Base-by-base conservation (phyloP, 1,284 basidiomycete species). In the Entoloma clypeatum region DNA sequence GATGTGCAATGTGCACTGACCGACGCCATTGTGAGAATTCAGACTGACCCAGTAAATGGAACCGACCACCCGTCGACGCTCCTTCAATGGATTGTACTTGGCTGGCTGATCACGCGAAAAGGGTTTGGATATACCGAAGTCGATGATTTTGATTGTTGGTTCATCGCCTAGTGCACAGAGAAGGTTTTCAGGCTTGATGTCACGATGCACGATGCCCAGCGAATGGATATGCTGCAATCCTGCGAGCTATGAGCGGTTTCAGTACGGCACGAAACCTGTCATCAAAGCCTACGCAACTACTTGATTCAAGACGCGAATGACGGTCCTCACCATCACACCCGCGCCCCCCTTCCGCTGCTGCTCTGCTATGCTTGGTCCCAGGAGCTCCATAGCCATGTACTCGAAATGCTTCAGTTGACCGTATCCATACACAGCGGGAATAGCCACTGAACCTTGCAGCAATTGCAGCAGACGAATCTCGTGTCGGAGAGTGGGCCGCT, bases 361-460 rank as follows among this genome's bases (percentile, higher is more conserved):
- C 27, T 37, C 34, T 34, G 16, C 30, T 10, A 49, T 11, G 37
- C 32, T 46, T 17, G 43, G 27, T 17, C 41, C 44, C 25, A 52
- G 26, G 16, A 47, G 50, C 41, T 57, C 58, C 45, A 59, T 49
- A 21, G 55, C 45, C 18, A 60, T 28, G 38, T 54, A 59, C 41
- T 60, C 58, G 33, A 58, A 60, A 39, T 56, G 52, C 14, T 36
- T 36, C 2, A 48, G 27, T 18, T 55, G 57, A 32, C 50, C 51
- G 36, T 58, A 61, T 18, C 48, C 57, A 51, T 51, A 56, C 4
- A 60, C 18, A n/a, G 18, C 33, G 7, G 58, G 59, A 36, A 61
- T 57, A 10, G 51, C 50, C 3, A 45, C 34, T n/a, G 58, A 57
- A 9, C 56, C 53, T 45, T 53, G 35, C 14, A 57, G 44, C 18